Percentiles rank a stretch among this genome's conserved stretches.
Evolutionary conservation across 2,329 filamentous ascomycete genomes (phyloP).

Genomic region (Penicillium sp.): DNA sequence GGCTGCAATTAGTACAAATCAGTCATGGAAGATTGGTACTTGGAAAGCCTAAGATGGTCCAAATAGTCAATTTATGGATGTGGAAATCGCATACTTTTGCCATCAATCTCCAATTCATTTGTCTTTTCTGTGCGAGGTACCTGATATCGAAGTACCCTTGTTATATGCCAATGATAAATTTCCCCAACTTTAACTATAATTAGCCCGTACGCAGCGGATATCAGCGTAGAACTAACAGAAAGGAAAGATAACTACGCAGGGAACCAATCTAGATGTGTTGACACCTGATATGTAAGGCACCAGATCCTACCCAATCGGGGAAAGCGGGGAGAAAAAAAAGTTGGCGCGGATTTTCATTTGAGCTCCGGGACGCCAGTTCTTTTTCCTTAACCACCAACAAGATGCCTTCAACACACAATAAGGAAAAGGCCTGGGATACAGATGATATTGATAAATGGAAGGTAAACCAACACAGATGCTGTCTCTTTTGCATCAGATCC

Average conservation of each 20-base stretch:
- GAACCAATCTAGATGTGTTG: not conserved
- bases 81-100: not conserved
- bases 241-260: not conserved
- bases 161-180: not conserved
- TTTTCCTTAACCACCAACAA: conserved; percentile 20
- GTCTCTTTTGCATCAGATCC: not conserved
- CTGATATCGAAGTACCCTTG: not conserved
- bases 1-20: not conserved
- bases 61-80: not conserved
- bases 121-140: not conserved
- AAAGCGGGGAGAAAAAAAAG: conserved; percentile 24
- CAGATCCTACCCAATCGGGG: conserved; percentile 12
- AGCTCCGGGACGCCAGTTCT: conserved; percentile 12
- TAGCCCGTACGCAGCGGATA: not conserved
- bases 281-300: conserved; percentile 2
- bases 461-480: conserved; percentile 33
- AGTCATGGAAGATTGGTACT: not conserved
- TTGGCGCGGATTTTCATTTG: conserved; percentile 21
- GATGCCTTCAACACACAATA: conserved; percentile 84
- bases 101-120: not conserved
- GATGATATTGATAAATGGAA: conserved; percentile 98
- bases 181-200: not conserved
- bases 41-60: not conserved
- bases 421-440: conserved; percentile 88
- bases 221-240: not conserved